Base-by-base conservation (phyloP, 2,329 filamentous ascomycete genomes). In the Hortaea werneckii region DNA sequence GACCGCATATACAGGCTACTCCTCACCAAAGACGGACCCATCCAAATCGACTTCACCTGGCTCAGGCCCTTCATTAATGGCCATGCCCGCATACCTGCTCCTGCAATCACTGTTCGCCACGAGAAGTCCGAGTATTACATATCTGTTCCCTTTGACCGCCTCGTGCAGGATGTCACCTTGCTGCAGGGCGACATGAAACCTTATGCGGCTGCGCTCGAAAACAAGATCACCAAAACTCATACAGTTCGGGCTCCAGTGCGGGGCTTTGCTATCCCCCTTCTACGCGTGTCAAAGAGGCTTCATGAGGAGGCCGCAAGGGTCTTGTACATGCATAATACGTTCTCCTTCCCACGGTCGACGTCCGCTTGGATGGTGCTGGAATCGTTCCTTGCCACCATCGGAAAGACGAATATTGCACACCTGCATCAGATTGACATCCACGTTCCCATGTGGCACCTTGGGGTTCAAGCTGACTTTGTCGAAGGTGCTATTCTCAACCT, bases 401-500 rank as follows among this genome's bases (percentile, higher is more conserved):
- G 53, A 29, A 29, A 41, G 9, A 37, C 20, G 20, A 53, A 55
- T 30, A 45, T 45, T 2, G 29, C 27, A 6, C 39, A 44, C 13
- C 40, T 55, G 4, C 49, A 49, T 2, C 45, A 40, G n/a, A 37
- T 55, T 27, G 9, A 40, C 12, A 45, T 55, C 34, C 49, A 53
- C 30, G 49, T 41, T 12, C 51, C 51, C 3, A 39, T 53, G 1
- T 54, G 51, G 53, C 46, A 54, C 29, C 48, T 42, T 7, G 49
- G 49, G 4, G 26, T 50, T 5, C 46, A 48, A 7, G 44, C 51
- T 26, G 51, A 51, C 34, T 55, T 43, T 37, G 37, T 52, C 12
- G 53, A 55, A 37, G 53, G 53, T 12, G 51, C 53, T 1, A 47
- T 55, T 9, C 45, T 54, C 3, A 51, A 55, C 38, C 43, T 55